Conservation (phyloP, 2,329 filamentous ascomycete species). For the Gnomoniopsis smithogilvyi region DNA sequence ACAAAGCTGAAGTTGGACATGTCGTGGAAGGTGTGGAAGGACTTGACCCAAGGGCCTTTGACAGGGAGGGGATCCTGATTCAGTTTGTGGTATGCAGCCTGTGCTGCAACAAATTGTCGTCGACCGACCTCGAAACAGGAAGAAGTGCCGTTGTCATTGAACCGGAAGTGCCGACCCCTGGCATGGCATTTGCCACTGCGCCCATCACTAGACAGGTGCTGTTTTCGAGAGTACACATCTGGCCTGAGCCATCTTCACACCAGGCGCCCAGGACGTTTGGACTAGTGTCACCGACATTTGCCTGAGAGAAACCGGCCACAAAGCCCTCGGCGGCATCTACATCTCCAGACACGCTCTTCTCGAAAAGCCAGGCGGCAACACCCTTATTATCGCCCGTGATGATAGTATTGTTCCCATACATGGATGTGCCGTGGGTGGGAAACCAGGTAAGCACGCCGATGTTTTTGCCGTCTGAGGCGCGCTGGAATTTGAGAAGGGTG, state of each 20-base stretch:
- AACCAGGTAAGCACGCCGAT: conserved; percentile 88
- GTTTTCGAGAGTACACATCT: conserved; percentile 71
- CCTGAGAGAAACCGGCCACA: conserved; percentile 88
- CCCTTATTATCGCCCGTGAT: conserved; percentile 96
- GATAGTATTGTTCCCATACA: conserved; percentile 88
- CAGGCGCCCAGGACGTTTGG: conserved; percentile 86
- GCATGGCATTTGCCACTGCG: conserved; percentile 70
- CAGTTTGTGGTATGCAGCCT: conserved; percentile 49
- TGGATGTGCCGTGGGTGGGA: conserved; percentile 85
- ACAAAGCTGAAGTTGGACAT: conserved; percentile 73
- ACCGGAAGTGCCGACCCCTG: conserved; percentile 66
- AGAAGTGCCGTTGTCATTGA: conserved; percentile 67
- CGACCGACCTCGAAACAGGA: conserved; percentile 75
- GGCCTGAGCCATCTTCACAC: conserved; percentile 79
- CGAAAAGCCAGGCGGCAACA: conserved; percentile 81
- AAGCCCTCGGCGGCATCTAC: conserved; percentile 61
- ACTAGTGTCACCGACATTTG: conserved; percentile 86
- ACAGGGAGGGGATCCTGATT: conserved; percentile 46
- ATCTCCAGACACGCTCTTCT: conserved; percentile 60
- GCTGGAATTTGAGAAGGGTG: conserved; percentile 75
- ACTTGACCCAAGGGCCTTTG: conserved; percentile 65
- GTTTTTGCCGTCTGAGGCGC: conserved; percentile 70
- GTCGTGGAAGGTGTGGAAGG: conserved; percentile 83
- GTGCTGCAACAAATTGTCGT: conserved; percentile 57
- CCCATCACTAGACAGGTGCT: conserved; percentile 73